These are phyloP conservation scores for Neurospora sp. DNA, from an alignment of 495 filamentous ascomycete species.

Conservation along the genomic window DNA sequence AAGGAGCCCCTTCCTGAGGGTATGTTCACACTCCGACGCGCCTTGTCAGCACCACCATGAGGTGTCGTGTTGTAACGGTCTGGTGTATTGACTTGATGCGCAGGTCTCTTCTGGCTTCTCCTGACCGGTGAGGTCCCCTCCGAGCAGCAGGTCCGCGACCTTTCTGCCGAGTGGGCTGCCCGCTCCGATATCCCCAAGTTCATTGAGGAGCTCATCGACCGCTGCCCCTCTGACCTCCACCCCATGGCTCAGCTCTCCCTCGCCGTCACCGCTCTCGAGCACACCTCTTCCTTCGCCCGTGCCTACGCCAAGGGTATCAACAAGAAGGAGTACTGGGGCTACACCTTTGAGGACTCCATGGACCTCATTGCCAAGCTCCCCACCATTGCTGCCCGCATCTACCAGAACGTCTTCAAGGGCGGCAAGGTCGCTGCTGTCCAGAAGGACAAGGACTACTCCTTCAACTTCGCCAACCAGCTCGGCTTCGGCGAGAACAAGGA, in stretches of 20 bases:
- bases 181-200: constrained; percentile 93
- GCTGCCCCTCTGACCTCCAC: constrained; percentile 95
- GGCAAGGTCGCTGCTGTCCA: constrained; percentile 92
- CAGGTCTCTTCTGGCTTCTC: constrained; percentile 98
- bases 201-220: constrained; percentile 97
- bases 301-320: constrained; percentile 97
- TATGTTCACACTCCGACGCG: constrained; percentile 17
- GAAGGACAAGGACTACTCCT: constrained; percentile 97
- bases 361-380: constrained; percentile 99
- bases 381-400: constrained; percentile 94
- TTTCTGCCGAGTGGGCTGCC: constrained; percentile 97
- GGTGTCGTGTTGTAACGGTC: neutral
- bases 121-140: constrained; percentile 93
- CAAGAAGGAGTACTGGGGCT: constrained; percentile 98
- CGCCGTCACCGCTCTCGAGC: constrained; percentile 94
- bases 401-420: constrained; percentile 99
- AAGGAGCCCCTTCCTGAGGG: constrained; percentile 94
- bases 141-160: constrained; percentile 93
- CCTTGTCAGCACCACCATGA: neutral
- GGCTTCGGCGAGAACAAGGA: constrained; percentile 91
- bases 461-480: constrained; percentile 98
- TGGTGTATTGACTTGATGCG: constrained; percentile 5
- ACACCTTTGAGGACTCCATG: constrained; percentile 99
- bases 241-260: constrained; percentile 99
- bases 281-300: constrained; percentile 93